Conservation (phyloP, 2,329 filamentous ascomycete genomes). For the Colletotrichum liriopes region DNA sequence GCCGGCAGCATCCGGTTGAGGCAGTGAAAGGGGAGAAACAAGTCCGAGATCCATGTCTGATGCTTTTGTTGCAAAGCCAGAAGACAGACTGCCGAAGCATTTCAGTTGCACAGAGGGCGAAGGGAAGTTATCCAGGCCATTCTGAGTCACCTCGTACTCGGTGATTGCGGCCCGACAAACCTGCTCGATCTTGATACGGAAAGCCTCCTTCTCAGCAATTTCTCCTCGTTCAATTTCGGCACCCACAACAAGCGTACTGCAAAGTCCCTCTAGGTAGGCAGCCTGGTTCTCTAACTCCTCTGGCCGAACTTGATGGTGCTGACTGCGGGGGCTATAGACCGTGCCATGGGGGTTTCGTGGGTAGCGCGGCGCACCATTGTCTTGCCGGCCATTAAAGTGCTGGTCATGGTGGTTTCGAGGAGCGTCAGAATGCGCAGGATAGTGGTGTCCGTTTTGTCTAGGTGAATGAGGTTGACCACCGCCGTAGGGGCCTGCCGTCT, state of each 20-base stretch:
- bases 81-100: conserved; percentile 86
- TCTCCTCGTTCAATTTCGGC: conserved; percentile 77
- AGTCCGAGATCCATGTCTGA: conserved; percentile 93
- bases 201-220: conserved; percentile 79
- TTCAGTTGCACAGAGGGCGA: conserved; percentile 75
- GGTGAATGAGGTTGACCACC: conserved; percentile 33
- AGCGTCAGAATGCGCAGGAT: conserved; percentile 38
- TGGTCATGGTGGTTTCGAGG: conserved; percentile 28
- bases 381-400: conserved; percentile 10
- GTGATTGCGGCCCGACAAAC: conserved; percentile 75
- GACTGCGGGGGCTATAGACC: conserved; percentile 51
- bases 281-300: conserved; percentile 67
- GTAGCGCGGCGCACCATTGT: conserved; percentile 24
- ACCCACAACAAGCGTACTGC: conserved; percentile 64
- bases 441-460: conserved; percentile 48
- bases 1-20: conserved; percentile 67
- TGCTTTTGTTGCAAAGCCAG: conserved; percentile 88
- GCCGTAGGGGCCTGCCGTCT: conserved; percentile 12
- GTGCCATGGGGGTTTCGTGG: conserved; percentile 45
- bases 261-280: conserved; percentile 65
- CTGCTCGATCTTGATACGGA: conserved; percentile 75
- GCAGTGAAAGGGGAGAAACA: conserved; percentile 73
- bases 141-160: conserved; percentile 63
- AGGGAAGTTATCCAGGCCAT: conserved; percentile 62
- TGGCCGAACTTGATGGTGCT: conserved; percentile 50